Evolutionary conservation across 768 basidiomycete genomes (phyloP).

Genomic region (Boletus coccyginus): DNA sequence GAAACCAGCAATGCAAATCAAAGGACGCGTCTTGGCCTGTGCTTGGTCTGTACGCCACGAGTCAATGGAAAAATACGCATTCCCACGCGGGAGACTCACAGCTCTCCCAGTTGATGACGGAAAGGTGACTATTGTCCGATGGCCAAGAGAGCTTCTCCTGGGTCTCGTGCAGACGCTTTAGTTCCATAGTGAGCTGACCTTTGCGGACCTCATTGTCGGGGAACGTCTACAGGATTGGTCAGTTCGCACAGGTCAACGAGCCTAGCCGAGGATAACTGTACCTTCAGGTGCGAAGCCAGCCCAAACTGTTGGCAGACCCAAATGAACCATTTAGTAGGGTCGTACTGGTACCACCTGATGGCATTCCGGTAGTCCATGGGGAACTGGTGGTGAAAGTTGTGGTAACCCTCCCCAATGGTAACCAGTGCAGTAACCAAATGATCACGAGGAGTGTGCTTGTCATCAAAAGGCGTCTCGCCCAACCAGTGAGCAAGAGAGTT

Average conservation of each 20-base stretch:
- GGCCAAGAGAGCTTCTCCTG: constrained; percentile 83
- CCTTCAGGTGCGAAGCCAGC: constrained; percentile 57
- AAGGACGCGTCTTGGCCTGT: constrained; percentile 73
- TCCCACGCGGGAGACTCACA: constrained; percentile 45
- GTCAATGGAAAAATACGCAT: neutral
- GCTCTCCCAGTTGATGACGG: constrained; percentile 83
- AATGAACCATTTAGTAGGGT: constrained; percentile 92
- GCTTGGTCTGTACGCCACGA: constrained; percentile 55
- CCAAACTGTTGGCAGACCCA: constrained; percentile 47
- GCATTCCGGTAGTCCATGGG: constrained; percentile 98
- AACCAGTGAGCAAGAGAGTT: constrained; percentile 98
- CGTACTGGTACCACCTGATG: constrained; percentile 88
- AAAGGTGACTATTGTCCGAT: constrained; percentile 67
- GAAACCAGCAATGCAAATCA: constrained; percentile 87
- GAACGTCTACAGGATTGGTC: constrained; percentile 37
- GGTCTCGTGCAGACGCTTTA: constrained; percentile 79
- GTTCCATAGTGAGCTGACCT: constrained; percentile 91
- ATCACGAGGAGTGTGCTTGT: constrained; percentile 91
- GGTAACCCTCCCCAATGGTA: constrained; percentile 95
- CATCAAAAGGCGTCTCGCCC: constrained; percentile 89
- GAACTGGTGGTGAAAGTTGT: constrained; percentile 98
- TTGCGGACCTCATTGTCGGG: constrained; percentile 76
- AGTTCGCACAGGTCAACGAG: neutral
- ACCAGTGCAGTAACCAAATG: constrained; percentile 86
- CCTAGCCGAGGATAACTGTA: neutral